Evolutionary conservation across 257 asterid species (phyloP), one percentile per base, ranked within the genome.

Genomic region (Solanum chiquidenum): DNA sequence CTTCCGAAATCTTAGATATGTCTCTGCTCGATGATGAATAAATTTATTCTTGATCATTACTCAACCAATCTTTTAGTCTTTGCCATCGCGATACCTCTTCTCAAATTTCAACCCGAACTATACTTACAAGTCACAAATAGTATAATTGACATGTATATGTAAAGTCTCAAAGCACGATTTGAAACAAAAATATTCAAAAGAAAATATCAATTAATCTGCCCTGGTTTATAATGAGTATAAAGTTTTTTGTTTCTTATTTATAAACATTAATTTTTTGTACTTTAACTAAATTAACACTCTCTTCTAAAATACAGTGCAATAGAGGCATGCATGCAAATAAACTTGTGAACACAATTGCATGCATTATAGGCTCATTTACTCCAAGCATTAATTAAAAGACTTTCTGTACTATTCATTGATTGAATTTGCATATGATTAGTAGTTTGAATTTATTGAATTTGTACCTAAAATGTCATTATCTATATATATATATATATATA

Each of bases 391-490:
- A 86, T 88, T 88, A 79, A 91, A 91, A 83, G 76, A 85, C 88
- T 62, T 71, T 85, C 74, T 84, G 86, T 86, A 87, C 92, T 52
- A 79, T 64, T 83, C 80, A 86, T 87, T 90, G 87, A 89, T 83
- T 90, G 86, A 58, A 83, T 86, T 87, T 86, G 86, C 89, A 88
- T 85, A 89, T 88, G 89, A 90, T 90, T 90, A 82, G 89, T 87
- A 89, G 88, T 86, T 90, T 86, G 89, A 92, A 86, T 27, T 87
- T 87, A 85, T 62, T 85, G 84, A 76, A n/a, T 40, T 76, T 76
- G 60, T 76, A 76, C n/a, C 25, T 69, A 25, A 14, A 84, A 18
- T 11, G 14, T 25, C 52, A 23, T 29, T 42, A 42, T 42, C 0
- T 42, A 42, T 42, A 44, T 44, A 44, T 40, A 40, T n/a, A n/a